Evolutionary conservation across 2,329 filamentous ascomycete species (phyloP).

Genomic region (Cordyceps cateniannulata): DNA sequence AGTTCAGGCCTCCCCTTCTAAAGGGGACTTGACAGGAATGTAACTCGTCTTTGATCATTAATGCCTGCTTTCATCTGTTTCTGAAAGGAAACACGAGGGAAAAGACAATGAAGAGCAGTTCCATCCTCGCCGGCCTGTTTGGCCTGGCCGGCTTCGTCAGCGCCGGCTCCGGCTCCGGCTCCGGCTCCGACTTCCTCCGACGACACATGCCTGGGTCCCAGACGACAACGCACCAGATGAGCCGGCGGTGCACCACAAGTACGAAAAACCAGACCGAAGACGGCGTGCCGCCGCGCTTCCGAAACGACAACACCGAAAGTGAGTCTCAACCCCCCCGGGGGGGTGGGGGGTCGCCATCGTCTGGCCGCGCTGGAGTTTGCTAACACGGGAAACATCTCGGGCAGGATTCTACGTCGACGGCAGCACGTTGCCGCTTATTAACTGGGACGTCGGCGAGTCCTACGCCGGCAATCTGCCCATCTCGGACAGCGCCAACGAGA

Average conservation of each 20-base stretch:
- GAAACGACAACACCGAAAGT: conserved; percentile 17
- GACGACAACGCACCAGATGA: not conserved
- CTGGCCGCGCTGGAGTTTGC: not conserved
- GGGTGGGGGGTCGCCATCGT: not conserved
- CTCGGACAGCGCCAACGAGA: conserved; percentile 32
- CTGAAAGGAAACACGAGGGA: too few species aligned
- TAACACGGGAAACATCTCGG: not conserved
- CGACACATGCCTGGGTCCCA: not conserved
- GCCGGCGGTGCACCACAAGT: not conserved
- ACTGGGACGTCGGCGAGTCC: conserved; percentile 56
- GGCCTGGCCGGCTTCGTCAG: conserved; percentile 3
- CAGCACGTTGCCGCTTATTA: conserved; percentile 53
- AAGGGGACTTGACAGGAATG: too few species aligned
- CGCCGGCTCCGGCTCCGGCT: not conserved
- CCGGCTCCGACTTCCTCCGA: not conserved
- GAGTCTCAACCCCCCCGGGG: conserved; percentile 9
- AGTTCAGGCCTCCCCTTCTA: too few species aligned
- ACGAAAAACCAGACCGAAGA: not conserved
- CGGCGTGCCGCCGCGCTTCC: conserved; percentile 12
- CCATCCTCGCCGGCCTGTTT: not conserved
- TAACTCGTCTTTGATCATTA: too few species aligned
- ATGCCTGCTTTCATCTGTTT: not conserved
- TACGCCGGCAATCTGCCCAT: conserved; percentile 55
- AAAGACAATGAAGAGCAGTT: conserved; percentile 8
- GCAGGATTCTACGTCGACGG: conserved; percentile 55